phyloP scores from a whole-genome alignment of 2,329 filamentous ascomycete genomes.

The Stachybotrys chartarum region DNA sequence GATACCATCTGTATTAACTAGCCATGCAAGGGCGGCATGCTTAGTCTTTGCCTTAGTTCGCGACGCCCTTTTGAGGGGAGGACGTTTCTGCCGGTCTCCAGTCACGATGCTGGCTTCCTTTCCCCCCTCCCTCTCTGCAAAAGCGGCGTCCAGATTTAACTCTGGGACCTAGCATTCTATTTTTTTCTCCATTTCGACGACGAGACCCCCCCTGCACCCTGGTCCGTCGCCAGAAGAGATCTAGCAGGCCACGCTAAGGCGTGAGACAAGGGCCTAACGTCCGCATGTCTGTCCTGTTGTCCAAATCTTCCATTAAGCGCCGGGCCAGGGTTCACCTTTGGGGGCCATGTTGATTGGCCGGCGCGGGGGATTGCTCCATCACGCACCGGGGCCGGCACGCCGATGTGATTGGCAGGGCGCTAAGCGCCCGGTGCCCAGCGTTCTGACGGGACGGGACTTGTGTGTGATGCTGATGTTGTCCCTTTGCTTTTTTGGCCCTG shows the following conservation, averaged over 20 bases:
- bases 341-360: conserved; percentile 17
- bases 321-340: conserved; percentile 11
- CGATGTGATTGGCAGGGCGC: conserved; percentile 23
- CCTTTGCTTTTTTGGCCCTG: too few relatives aligned
- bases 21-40: too few relatives aligned
- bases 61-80: too few relatives aligned
- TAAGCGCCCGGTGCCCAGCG: conserved; percentile 25
- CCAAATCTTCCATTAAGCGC: conserved; percentile 20
- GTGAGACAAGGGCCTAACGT: too few relatives aligned
- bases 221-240: conserved; percentile 4
- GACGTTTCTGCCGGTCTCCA: too few relatives aligned
- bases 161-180: not conserved
- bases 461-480: too few relatives aligned
- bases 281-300: too few relatives aligned
- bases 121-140: not conserved
- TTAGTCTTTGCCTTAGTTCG: too few relatives aligned
- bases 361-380: conserved; percentile 14
- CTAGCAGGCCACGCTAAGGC: conserved; percentile 14
- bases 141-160: not conserved
- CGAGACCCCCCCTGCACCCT: not conserved
- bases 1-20: too few relatives aligned
- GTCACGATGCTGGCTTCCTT: too few relatives aligned
- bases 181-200: not conserved
- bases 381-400: conserved; percentile 18
- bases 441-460: not conserved